A percentile compares a stretch with the other conserved stretches of the same genome.
These are phyloP conservation scores for Pseudogymnoascus sp. DNA, from an alignment of 2,329 filamentous ascomycete species.

Conservation along the genomic window DNA sequence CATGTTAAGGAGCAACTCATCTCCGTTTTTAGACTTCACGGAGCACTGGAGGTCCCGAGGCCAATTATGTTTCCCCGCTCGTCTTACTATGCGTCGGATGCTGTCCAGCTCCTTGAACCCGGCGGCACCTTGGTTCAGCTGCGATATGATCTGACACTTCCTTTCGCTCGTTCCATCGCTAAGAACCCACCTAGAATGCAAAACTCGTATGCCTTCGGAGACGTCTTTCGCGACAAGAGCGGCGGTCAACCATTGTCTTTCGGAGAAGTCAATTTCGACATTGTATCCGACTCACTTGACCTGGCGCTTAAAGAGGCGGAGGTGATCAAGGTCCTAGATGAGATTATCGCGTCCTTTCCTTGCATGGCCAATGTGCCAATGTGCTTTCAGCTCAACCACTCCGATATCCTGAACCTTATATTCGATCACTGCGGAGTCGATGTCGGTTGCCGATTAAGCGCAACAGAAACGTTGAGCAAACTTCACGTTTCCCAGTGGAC, in stretches of 20 bases:
- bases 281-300: constrained; percentile 80
- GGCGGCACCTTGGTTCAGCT: constrained; percentile 85
- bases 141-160: constrained; percentile 88
- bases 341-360: constrained; percentile 76
- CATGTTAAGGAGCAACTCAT: constrained; percentile 68
- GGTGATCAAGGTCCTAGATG: constrained; percentile 87
- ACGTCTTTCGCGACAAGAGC: constrained; percentile 74
- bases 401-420: constrained; percentile 76
- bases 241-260: constrained; percentile 77
- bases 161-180: constrained; percentile 77
- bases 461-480: constrained; percentile 79
- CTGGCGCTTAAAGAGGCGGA: constrained; percentile 87
- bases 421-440: constrained; percentile 84
- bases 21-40: constrained; percentile 79
- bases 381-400: constrained; percentile 88
- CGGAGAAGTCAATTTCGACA: constrained; percentile 92
- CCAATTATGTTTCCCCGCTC: constrained; percentile 77
- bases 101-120: constrained; percentile 72
- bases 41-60: constrained; percentile 73
- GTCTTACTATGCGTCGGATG: constrained; percentile 65
- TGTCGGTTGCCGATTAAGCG: constrained; percentile 55
- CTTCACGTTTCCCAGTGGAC: constrained; percentile 74
- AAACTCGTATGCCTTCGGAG: constrained; percentile 80
- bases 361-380: constrained; percentile 63
- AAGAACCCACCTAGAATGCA: constrained; percentile 61